A percentile compares a stretch with the other conserved stretches of the same genome.
Evolutionary conservation across 176 grass and related monocot genomes (phyloP).

Genomic region (Avena sativa): DNA sequence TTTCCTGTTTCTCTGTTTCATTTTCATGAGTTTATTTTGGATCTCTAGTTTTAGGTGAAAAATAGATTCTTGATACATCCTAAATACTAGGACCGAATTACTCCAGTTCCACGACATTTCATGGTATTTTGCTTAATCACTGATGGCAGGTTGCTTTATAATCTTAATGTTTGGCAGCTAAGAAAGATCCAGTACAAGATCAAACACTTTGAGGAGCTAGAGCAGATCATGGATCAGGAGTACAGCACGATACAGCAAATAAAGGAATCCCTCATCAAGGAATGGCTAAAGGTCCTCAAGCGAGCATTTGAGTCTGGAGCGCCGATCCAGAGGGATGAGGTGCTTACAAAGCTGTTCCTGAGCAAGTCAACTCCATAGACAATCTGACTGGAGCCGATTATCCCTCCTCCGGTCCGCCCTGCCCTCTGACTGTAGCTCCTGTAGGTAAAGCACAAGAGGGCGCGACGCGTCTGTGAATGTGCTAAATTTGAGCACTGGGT

Average conservation of each 20-base stretch:
- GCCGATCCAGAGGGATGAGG: slow-evolving; percentile 72
- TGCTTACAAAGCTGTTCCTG: slow-evolving; percentile 56
- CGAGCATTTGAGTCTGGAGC: slow-evolving; percentile 65
- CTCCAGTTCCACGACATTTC: not conserved
- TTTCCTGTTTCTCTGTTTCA: slow-evolving; percentile 14
- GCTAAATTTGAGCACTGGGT: slow-evolving; percentile 38
- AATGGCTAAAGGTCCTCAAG: slow-evolving; percentile 70
- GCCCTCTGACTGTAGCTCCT: slow-evolving; percentile 39
- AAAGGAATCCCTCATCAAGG: slow-evolving; percentile 66
- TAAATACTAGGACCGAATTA: slow-evolving; percentile 9
- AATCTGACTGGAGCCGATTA: slow-evolving; percentile 37
- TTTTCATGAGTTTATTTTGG: not conserved
- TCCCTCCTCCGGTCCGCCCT: slow-evolving; percentile 3
- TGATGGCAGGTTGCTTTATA: not conserved
- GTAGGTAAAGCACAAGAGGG: slow-evolving; percentile 27
- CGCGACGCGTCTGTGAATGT: slow-evolving; percentile 35
- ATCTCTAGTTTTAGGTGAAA: slow-evolving; percentile 23
- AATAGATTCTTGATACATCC: not conserved
- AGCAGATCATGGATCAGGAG: slow-evolving; percentile 82
- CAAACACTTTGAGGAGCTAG: slow-evolving; percentile 83
- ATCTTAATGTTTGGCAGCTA: slow-evolving; percentile 54
- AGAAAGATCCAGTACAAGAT: slow-evolving; percentile 93
- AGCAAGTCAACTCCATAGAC: slow-evolving; percentile 45
- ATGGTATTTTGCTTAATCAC: slow-evolving; percentile 10
- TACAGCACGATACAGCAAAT: slow-evolving; percentile 62